A percentile compares a stretch with the other conserved stretches of the same genome.
phyloP scores from a whole-genome alignment of 2,329 filamentous ascomycete genomes.

The Penicillium vulpinum region DNA sequence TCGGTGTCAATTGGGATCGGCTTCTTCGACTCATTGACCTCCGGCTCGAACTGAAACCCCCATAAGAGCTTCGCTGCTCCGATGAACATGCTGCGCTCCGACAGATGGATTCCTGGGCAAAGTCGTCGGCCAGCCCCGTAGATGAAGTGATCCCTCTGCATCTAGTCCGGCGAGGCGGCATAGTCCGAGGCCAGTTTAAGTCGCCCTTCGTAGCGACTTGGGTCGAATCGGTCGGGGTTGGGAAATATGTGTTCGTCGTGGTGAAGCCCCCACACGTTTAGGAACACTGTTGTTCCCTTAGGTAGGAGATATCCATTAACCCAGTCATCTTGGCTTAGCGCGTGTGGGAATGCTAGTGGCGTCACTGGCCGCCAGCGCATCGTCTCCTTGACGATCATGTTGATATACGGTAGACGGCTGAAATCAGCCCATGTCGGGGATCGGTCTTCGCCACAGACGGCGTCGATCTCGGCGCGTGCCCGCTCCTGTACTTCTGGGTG shows the following conservation, averaged over 20 bases:
- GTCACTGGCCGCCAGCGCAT: not conserved
- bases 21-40: not conserved
- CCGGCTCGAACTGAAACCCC: not conserved
- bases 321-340: not conserved
- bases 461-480: not conserved
- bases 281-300: not conserved
- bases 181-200: not conserved
- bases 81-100: not conserved
- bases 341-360: not conserved
- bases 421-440: not conserved
- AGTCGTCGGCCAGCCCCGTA: not conserved
- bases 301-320: not conserved
- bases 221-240: not conserved
- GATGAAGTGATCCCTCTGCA: not conserved
- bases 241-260: not conserved
- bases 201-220: not conserved
- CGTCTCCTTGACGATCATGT: not conserved
- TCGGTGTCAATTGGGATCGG: not conserved
- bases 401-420: not conserved
- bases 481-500: conserved; percentile 6
- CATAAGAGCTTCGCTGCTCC: not conserved
- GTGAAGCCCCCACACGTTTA: not conserved
- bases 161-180: not conserved
- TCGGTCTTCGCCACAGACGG: not conserved
- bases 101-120: not conserved